Evolutionary conservation across 768 basidiomycete species (phyloP).

Genomic region (Leccinellum luteum): DNA sequence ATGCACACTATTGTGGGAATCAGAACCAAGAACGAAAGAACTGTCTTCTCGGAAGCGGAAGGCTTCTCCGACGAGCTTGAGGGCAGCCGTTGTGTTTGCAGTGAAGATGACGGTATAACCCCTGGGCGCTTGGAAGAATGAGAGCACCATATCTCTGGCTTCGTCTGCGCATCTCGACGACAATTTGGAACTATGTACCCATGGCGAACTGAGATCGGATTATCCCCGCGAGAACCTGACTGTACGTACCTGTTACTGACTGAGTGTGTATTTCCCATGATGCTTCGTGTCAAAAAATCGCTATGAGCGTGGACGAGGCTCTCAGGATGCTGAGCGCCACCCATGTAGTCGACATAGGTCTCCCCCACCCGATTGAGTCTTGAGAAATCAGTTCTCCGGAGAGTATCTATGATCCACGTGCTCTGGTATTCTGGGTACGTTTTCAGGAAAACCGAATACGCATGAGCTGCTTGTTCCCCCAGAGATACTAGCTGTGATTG

Average conservation of each 20-base stretch:
- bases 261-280: slow-evolving; percentile 85
- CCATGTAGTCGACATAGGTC: slow-evolving; percentile 87
- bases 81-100: slow-evolving; percentile 71
- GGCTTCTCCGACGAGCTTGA: slow-evolving; percentile 81
- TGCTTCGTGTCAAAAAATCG: slow-evolving; percentile 59
- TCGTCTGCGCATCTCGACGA: slow-evolving; percentile 65
- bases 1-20: slow-evolving; percentile 84
- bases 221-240: neutral
- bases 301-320: slow-evolving; percentile 70
- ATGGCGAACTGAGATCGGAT: neutral
- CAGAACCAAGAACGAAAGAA: slow-evolving; percentile 63
- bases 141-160: slow-evolving; percentile 68
- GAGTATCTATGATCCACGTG: slow-evolving; percentile 69
- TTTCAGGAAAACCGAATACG: slow-evolving; percentile 49
- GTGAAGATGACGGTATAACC: slow-evolving; percentile 84
- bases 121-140: slow-evolving; percentile 72
- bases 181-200: slow-evolving; percentile 55
- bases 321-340: slow-evolving; percentile 77
- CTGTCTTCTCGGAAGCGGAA: slow-evolving; percentile 66
- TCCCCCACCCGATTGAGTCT: slow-evolving; percentile 61
- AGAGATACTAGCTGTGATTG: slow-evolving; percentile 21
- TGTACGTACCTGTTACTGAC: slow-evolving; percentile 74
- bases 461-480: slow-evolving; percentile 37
- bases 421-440: slow-evolving; percentile 53
- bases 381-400: slow-evolving; percentile 60